Evolutionary conservation across 768 basidiomycete species (phyloP), one percentile per base, ranked within the genome.

Genomic region (Lanmaoa rubissima): DNA sequence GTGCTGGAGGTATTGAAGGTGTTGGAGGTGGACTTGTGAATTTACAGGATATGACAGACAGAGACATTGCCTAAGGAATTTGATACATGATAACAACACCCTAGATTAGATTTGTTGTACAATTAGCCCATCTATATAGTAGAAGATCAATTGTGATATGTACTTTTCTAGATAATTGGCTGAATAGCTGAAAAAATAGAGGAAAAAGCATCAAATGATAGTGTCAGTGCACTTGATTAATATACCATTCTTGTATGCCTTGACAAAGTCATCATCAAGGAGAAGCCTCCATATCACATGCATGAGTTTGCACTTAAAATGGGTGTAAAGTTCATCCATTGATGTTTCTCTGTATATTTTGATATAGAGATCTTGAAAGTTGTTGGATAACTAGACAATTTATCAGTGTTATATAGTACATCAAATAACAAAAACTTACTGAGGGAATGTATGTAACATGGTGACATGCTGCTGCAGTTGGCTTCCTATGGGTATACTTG

Each of bases 391-490:
- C 62, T n/a, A n/a, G n/a, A n/a, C n/a, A n/a, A n/a, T n/a, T n/a
- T n/a, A n/a, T n/a, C n/a, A n/a, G n/a, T n/a, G n/a, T n/a, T n/a
- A n/a, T n/a, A n/a, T n/a, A n/a, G n/a, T n/a, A n/a, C n/a, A n/a
- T n/a, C n/a, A n/a, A n/a, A n/a, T n/a, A n/a, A n/a, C n/a, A n/a
- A n/a, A n/a, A n/a, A n/a, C n/a, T n/a, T n/a, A n/a, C n/a, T n/a
- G n/a, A n/a, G n/a, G n/a, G n/a, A n/a, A n/a, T n/a, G n/a, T n/a
- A n/a, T n/a, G n/a, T n/a, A n/a, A 65, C 13, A 17, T 65, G 60
- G 24, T 65, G 64, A 4, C 57, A 58, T 13, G 62, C 59, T 0
- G 5, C 44, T 5, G 55, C 17, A 8, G 47, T 65, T 17, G 60
- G 62, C 34, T 55, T 59, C 0, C 48, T 56, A 0, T 36, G 21